Percentiles rank a stretch among this genome's conserved stretches.
Conservation (phyloP, 2,329 filamentous ascomycete species). For the Pestalotiopsis sp. region DNA sequence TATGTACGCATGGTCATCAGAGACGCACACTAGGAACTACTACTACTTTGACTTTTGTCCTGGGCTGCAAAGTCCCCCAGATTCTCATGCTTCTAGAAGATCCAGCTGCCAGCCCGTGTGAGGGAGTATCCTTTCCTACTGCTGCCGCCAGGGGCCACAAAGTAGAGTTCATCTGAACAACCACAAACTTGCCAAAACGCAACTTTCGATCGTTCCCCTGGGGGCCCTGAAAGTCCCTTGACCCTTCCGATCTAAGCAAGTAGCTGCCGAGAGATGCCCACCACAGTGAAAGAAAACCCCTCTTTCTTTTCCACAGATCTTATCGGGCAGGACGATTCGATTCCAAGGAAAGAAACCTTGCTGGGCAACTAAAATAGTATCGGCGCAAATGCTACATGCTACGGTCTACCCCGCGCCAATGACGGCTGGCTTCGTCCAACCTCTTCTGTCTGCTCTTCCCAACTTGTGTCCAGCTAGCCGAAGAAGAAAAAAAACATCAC, state of each 20-base stretch:
- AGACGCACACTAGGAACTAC: neutral
- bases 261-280: neutral
- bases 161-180: neutral
- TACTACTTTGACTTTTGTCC: neutral
- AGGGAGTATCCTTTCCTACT: no score
- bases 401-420: slow-evolving; percentile 7
- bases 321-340: neutral
- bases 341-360: neutral
- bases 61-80: neutral
- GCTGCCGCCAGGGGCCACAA: neutral
- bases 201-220: no score
- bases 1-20: neutral
- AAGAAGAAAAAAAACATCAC: neutral
- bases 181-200: neutral
- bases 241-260: neutral
- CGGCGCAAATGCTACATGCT: neutral
- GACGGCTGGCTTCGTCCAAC: slow-evolving; percentile 3
- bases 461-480: neutral
- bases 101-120: neutral
- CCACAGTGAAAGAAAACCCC: neutral
- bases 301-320: neutral
- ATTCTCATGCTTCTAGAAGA: slow-evolving; percentile 8
- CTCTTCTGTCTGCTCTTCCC: neutral
- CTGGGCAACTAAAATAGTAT: slow-evolving; percentile 10
- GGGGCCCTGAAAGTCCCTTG: no score